Percentiles rank a stretch among this genome's conserved stretches.
phyloP scores from a whole-genome alignment of 495 filamentous ascomycete genomes.

The Aspergillus wentii region DNA sequence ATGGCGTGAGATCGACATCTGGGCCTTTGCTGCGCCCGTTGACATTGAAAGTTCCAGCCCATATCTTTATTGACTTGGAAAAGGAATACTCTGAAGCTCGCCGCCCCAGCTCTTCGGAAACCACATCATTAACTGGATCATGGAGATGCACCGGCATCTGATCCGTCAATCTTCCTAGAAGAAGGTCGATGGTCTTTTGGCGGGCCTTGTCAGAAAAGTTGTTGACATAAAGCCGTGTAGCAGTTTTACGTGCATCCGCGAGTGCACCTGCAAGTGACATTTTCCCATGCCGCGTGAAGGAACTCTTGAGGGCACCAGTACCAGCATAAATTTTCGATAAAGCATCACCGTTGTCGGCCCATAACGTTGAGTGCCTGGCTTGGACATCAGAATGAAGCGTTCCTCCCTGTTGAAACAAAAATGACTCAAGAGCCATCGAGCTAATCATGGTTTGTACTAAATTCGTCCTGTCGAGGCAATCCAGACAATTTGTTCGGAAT shows the following conservation, averaged over 20 bases:
- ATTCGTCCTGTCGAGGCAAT: conserved; percentile 95
- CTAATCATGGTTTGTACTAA: conserved; percentile 93
- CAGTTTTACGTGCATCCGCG: conserved; percentile 91
- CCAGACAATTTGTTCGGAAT: conserved; percentile 93
- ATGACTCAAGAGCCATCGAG: conserved; percentile 80
- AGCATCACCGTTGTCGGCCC: conserved; percentile 98
- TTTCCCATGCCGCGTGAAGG: conserved; percentile 92
- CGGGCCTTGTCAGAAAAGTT: conserved; percentile 92
- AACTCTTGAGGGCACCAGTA: conserved; percentile 91
- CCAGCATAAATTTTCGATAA: conserved; percentile 95
- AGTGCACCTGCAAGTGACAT: conserved; percentile 94
- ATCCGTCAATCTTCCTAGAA: conserved; percentile 78
- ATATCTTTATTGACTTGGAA: conserved; percentile 53
- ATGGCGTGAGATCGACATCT: conserved; percentile 73
- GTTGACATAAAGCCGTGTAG: conserved; percentile 90
- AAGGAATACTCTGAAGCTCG: conserved; percentile 50
- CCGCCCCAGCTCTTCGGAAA: conserved; percentile 68
- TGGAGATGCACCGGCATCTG: conserved; percentile 81
- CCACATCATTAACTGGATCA: conserved; percentile 90
- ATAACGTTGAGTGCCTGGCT: conserved; percentile 83
- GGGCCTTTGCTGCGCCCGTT: conserved; percentile 78
- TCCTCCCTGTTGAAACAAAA: conserved; percentile 64
- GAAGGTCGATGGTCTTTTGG: conserved; percentile 90
- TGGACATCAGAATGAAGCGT: conserved; percentile 72
- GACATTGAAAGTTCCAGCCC: conserved; percentile 89